These are phyloP conservation scores for Tetraselmis striata DNA, from an alignment of 139 green algal genomes.

Conservation along the genomic window DNA sequence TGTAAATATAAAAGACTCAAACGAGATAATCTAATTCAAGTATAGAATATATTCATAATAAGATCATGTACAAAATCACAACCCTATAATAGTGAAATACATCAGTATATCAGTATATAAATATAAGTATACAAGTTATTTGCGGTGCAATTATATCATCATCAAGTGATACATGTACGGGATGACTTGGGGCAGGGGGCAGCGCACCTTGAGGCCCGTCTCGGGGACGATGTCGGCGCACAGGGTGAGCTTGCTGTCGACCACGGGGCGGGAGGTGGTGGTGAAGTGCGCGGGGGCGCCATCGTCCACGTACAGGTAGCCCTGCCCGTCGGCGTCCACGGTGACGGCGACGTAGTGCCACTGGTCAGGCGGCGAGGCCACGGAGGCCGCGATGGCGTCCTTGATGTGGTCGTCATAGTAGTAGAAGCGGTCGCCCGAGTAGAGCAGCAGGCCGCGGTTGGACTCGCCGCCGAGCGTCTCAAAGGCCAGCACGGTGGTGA, in stretches of 20 bases:
- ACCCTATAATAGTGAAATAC: no score
- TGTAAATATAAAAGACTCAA: no score
- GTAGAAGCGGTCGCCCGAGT: conserved; percentile 1
- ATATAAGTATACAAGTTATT: no score
- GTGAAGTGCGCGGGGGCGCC: conserved; percentile 1
- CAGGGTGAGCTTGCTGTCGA: conserved; percentile 2
- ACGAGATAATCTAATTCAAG: no score
- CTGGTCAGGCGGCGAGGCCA: background rate
- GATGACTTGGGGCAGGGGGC: background rate
- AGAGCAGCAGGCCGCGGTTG: background rate
- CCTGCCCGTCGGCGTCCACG: conserved; percentile 13
- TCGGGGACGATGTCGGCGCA: conserved; percentile 1
- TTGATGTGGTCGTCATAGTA: conserved; percentile 15
- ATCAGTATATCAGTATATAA: no score
- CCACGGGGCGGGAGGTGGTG: conserved; percentile 14
- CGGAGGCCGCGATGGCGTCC: background rate
- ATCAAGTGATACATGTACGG: no score
- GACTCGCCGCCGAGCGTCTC: background rate
- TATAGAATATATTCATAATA: no score
- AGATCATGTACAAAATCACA: no score
- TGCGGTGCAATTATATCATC: no score
- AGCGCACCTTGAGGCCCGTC: background rate
- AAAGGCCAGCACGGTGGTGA: background rate
- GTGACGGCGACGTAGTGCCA: conserved; percentile 18
- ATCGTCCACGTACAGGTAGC: conserved; percentile 12